A percentile compares a stretch with the other conserved stretches of the same genome.
Evolutionary conservation across 169 alveolate genomes (phyloP).

Genomic region (Plasmodium adleri): DNA sequence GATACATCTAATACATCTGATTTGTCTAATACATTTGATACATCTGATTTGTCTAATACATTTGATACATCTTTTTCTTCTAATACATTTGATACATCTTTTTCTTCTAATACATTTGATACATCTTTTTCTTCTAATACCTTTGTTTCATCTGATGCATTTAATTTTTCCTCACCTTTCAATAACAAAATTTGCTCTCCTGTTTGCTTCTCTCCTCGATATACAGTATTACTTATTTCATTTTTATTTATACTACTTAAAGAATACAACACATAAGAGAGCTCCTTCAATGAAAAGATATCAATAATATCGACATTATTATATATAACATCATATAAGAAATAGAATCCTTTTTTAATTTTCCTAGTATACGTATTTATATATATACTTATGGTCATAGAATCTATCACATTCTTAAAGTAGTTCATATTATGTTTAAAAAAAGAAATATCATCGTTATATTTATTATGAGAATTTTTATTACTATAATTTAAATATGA

Average conservation of each 20-base stretch:
- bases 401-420: slow-evolving; percentile 26
- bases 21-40: no score
- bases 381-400: slow-evolving; percentile 64
- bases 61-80: not conserved
- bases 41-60: no score
- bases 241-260: slow-evolving; percentile 21
- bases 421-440: slow-evolving; percentile 12
- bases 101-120: not conserved
- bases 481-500: not conserved
- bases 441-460: not conserved
- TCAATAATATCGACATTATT: slow-evolving; percentile 6
- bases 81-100: not conserved
- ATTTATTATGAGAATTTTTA: not conserved
- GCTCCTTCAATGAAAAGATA: slow-evolving; percentile 37
- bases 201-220: not conserved
- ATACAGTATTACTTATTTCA: slow-evolving; percentile 9
- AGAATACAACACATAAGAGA: slow-evolving; percentile 43
- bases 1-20: not conserved
- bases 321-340: slow-evolving; percentile 40
- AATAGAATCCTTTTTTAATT: slow-evolving; percentile 47
- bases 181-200: not conserved
- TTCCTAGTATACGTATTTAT: slow-evolving; percentile 44
- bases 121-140: not conserved
- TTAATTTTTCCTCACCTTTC: not conserved
- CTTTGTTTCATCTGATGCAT: not conserved